Base-by-base conservation (phyloP, 176 grass and related monocot genomes). In the Cocos nucifera region DNA sequence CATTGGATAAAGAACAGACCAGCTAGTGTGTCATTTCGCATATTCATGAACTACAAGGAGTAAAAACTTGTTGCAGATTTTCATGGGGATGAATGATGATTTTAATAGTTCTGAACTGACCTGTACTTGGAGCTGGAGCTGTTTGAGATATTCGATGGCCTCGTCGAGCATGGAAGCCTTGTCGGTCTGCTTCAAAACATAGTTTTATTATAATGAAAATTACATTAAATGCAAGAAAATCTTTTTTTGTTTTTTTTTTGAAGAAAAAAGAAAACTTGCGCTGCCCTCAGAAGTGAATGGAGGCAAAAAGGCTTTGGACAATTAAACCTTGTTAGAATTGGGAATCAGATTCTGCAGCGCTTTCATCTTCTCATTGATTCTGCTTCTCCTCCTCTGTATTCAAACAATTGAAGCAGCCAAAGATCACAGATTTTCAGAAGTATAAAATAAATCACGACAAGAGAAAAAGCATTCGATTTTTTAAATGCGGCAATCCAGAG, bases 151-250 rank as follows among this genome's bases (percentile, higher is more conserved):
- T 51, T 96, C 92, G 4, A 96, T 96, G 26, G 87, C 92, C 28
- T 96, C 92, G 50, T 96, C 92, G 21, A 96, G 92, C 87, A 96
- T 96, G 63, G 92, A 96, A 22, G 87, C 92, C 80, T 91, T 96
- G 74, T 96, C 92, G 17, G 89, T 91, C 92, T 96, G 67, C 19
- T 77, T 28, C 49, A 12, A 32, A 30, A 58, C 54, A 17, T 59
- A 69, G 44, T 48, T 17, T 15, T 6, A 72, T 17, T 19, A 28
- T 15, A 56, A 58, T 64, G 10, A 57, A 32, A 49, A 66, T 20
- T 8, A 54, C 28, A 61, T 15, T 52, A 73, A 62, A 54, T 9
- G 55, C 20, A 57, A 28, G 27, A 10, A 25, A 63, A 14, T 14
- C 9, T 9, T 12, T 12, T 39, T 10, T 10, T 10, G 1, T 2